A percentile compares a stretch with the other conserved stretches of the same genome.
Conservation (phyloP, 768 basidiomycete species). For the Suillus paluster region DNA sequence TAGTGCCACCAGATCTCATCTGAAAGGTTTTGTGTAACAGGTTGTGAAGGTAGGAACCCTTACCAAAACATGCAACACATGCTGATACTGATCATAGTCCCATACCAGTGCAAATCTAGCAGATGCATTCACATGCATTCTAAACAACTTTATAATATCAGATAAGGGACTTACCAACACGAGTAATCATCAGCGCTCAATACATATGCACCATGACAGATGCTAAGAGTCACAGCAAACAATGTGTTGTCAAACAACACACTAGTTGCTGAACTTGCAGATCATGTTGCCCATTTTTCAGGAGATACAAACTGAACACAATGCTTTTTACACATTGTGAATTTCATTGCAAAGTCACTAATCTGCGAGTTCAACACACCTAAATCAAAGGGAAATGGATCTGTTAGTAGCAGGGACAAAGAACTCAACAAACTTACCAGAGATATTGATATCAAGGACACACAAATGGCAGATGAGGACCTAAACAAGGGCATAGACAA, state of each 20-base stretch:
- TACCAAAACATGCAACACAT: conserved; percentile 3
- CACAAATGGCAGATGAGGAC: background rate
- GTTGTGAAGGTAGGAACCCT: too few species aligned
- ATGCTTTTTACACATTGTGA: conserved; percentile 27
- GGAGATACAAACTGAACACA: conserved; percentile 1
- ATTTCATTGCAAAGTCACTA: conserved; percentile 36
- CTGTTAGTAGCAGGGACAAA: too few species aligned
- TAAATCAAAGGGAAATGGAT: too few species aligned
- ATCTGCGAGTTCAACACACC: background rate
- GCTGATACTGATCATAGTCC: conserved; percentile 40
- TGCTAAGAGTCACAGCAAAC: background rate
- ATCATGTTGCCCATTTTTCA: conserved; percentile 17
- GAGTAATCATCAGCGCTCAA: too few species aligned
- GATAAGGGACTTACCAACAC: conserved; percentile 35
- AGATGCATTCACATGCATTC: conserved; percentile 33
- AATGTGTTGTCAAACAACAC: conserved; percentile 26
- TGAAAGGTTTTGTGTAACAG: too few species aligned
- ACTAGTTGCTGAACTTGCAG: conserved; percentile 23
- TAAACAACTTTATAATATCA: conserved; percentile 39
- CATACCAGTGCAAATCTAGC: conserved; percentile 43
- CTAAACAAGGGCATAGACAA: background rate
- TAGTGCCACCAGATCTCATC: too few species aligned
- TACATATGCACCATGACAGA: too few species aligned
- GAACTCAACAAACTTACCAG: background rate
- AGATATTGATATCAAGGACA: background rate